These are phyloP conservation scores for Holtermannia corniformis DNA, from an alignment of 768 basidiomycete genomes.

Conservation along the genomic window DNA sequence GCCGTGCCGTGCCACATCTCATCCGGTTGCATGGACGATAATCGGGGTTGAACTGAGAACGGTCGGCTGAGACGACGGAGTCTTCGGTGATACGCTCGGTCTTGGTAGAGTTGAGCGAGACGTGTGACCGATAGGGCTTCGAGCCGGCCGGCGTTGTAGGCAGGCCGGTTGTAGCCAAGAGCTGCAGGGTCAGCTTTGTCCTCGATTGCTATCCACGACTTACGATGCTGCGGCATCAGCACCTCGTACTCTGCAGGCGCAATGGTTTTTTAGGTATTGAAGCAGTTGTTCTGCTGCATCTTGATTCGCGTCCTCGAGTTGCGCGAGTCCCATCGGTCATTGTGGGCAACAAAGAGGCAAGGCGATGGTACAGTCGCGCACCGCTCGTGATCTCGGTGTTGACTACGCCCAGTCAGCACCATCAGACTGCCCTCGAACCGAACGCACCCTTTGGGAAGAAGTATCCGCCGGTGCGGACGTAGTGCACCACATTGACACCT, in stretches of 20 bases:
- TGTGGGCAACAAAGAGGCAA: background rate
- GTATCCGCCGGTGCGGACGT: slow-evolving; percentile 55
- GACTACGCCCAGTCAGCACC: too few species aligned
- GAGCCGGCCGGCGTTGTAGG: slow-evolving; percentile 55
- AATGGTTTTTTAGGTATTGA: slow-evolving; percentile 17
- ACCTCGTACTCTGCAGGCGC: slow-evolving; percentile 49
- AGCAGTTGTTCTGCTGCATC: background rate
- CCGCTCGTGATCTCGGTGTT: background rate
- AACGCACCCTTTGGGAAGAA: slow-evolving; percentile 48
- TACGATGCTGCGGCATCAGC: slow-evolving; percentile 48
- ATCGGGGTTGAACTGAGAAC: slow-evolving; percentile 4
- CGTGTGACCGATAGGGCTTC: slow-evolving; percentile 51
- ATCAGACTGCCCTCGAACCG: too few species aligned
- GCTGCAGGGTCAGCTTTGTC: background rate
- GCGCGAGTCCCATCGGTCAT: slow-evolving; percentile 3
- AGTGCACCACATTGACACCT: slow-evolving; percentile 45
- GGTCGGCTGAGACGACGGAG: slow-evolving; percentile 8
- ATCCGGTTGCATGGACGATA: slow-evolving; percentile 1
- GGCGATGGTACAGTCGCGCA: background rate
- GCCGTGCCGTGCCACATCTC: slow-evolving; percentile 4
- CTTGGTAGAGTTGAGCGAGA: slow-evolving; percentile 40
- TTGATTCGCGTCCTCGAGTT: background rate
- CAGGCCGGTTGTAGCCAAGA: slow-evolving; percentile 45
- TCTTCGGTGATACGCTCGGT: slow-evolving; percentile 9
- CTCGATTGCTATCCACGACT: slow-evolving; percentile 4